Base-by-base conservation (phyloP, 78 protist species). In the Diacronema lutheri region DNA sequence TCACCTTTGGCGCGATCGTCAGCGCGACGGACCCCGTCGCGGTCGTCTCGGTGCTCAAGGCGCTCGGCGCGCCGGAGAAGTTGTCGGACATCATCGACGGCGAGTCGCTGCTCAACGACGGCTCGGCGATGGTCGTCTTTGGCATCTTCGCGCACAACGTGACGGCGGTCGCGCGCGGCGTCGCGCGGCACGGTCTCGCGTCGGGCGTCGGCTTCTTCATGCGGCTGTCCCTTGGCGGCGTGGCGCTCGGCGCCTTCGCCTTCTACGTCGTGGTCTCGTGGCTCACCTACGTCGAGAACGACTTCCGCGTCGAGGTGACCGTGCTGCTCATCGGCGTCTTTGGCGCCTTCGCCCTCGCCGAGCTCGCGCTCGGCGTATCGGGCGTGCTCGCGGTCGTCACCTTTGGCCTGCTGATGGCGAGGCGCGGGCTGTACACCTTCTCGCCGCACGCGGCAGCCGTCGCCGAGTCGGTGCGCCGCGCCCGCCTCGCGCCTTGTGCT, bases 1-100 rank as follows among this genome's bases (percentile, higher is more conserved):
- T 88, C 35, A 72, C 88, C 38, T 26, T 91, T 55, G 88, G 88
- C 44, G 37, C 66, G 58, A 79, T 91, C 38, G 83, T 91, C 41
- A 13, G 64, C 46, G 94, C 94, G 33, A 91, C 94, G 16, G 95
- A 90, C 44, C 95, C 95, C 31, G 95, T 92, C 55, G 95, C 95
- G 2, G 95, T 92, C 55, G 92, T 92, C 50, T 89, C 95, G 21
- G 62, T 87, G 60, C 85, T 92, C 41, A 40, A 86, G n/a, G 95
- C 87, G 44, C 80, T 92, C 16, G 95, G 93, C 21, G 61, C 61
- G 23, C 4, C 10, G 10, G 14, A 69, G 57, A 3, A 33, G 33
- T 16, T 91, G 16, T 19, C 90, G 37, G 84, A 86, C 55, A 50
- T 93, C 41, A 89, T 93, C 62, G 93, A 91, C 29, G 92, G 89